phyloP scores from a whole-genome alignment of 257 asterid species.

The Jasminum sambac region DNA sequence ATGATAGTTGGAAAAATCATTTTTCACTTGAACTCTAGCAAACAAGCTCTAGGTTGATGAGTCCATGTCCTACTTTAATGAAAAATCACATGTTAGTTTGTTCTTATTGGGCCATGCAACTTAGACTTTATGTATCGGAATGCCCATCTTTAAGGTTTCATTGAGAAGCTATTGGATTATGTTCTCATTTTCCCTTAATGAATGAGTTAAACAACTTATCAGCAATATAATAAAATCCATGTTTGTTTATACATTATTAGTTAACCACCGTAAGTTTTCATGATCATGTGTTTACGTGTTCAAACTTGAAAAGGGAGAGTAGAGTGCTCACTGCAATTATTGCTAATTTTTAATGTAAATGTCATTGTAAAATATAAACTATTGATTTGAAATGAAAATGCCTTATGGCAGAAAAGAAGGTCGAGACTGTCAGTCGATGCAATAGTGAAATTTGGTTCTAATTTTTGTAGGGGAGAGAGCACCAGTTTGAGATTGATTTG shows the following conservation, averaged over 20 bases:
- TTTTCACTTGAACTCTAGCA: no score
- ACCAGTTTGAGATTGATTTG: slow-evolving; percentile 79
- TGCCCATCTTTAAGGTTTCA: slow-evolving; percentile 1
- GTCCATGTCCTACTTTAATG: no score
- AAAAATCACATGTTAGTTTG: no score
- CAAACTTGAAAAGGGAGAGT: not conserved
- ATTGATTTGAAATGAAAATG: slow-evolving; percentile 2
- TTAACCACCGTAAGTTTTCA: not conserved
- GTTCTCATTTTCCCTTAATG: not conserved
- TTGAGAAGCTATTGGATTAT: slow-evolving; percentile 11
- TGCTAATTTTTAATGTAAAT: not conserved
- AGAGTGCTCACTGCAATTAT: not conserved
- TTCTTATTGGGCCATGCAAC: no score
- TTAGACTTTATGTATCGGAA: not conserved
- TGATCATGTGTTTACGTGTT: slow-evolving; percentile 1
- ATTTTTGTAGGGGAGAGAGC: slow-evolving; percentile 85
- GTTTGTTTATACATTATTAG: not conserved
- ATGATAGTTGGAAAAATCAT: no score
- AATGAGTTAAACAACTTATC: not conserved
- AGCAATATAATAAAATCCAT: slow-evolving; percentile 9
- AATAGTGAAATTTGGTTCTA: slow-evolving; percentile 10
- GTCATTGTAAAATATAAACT: slow-evolving; percentile 15
- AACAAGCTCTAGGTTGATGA: no score
- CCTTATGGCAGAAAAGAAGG: slow-evolving; percentile 13
- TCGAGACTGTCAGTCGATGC: slow-evolving; percentile 1